phyloP scores from a whole-genome alignment of 257 asterid species.

The Solanum sejunctum region DNA sequence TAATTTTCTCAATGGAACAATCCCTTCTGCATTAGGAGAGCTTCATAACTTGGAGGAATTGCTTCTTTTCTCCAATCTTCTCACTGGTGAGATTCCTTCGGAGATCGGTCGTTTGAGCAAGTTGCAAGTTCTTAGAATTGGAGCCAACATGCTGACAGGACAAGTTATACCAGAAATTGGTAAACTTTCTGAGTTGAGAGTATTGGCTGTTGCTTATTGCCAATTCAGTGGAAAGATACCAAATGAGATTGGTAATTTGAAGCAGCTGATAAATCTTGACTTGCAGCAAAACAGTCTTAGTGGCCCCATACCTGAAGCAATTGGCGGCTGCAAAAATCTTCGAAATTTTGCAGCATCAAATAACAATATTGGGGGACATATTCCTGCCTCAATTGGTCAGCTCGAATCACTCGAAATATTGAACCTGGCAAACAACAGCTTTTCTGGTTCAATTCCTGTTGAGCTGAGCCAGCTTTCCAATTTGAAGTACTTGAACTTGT shows the following conservation, averaged over 20 bases:
- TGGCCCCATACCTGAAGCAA: conserved; percentile 57
- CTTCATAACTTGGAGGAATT: conserved; percentile 50
- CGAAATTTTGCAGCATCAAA: conserved; percentile 55
- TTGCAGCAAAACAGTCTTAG: conserved; percentile 48
- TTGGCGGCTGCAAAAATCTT: conserved; percentile 42
- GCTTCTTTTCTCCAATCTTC: conserved; percentile 51
- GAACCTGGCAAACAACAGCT: conserved; percentile 72
- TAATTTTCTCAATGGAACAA: conserved; percentile 48
- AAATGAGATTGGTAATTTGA: conserved; percentile 49
- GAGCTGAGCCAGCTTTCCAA: conserved; percentile 33
- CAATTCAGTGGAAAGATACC: conserved; percentile 65
- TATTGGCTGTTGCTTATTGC: conserved; percentile 63
- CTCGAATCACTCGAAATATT: conserved; percentile 51
- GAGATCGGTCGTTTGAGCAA: conserved; percentile 47
- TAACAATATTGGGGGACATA: conserved; percentile 44
- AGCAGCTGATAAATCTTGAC: conserved; percentile 34
- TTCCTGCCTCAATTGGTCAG: conserved; percentile 40
- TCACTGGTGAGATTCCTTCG: conserved; percentile 45
- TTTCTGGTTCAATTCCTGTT: conserved; percentile 48
- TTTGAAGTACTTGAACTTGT: conserved; percentile 61
- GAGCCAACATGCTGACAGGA: conserved; percentile 65
- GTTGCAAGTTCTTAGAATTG: conserved; percentile 60
- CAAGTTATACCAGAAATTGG: conserved; percentile 34
- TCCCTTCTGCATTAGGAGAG: conserved; percentile 44
- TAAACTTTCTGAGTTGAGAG: conserved; percentile 39